A percentile compares a stretch with the other conserved stretches of the same genome.
Conservation (phyloP, 805 yeast genomes). For the Candida alai region DNA sequence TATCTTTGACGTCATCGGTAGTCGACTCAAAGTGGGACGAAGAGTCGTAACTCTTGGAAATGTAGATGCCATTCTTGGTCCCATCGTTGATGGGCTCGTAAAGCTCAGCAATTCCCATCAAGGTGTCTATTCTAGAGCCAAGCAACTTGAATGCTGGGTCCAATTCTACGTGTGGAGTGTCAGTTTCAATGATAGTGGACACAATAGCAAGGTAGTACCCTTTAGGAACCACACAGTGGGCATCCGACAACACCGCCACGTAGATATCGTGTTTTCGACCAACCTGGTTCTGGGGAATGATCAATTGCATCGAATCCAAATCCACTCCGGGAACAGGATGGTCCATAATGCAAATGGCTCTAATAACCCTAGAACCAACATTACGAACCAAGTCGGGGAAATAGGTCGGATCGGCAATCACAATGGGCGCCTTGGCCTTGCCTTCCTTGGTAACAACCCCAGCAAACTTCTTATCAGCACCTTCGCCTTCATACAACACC, state of each 20-base stretch:
- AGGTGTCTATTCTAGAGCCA: constrained; percentile 74
- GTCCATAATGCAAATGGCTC: constrained; percentile 85
- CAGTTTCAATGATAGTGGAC: constrained; percentile 92
- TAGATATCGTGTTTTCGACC: constrained; percentile 92
- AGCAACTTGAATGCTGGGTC: constrained; percentile 91
- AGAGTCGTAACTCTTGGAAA: constrained; percentile 90
- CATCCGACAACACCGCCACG: constrained; percentile 82
- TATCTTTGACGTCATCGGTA: constrained; percentile 94
- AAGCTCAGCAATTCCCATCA: constrained; percentile 91
- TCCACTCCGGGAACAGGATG: constrained; percentile 87
- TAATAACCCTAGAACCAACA: constrained; percentile 70
- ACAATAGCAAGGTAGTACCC: constrained; percentile 91
- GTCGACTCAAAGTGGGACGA: constrained; percentile 93
- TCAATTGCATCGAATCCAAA: constrained; percentile 87
- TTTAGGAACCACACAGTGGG: constrained; percentile 85
- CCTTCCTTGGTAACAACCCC: constrained; percentile 94
- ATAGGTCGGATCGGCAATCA: constrained; percentile 96
- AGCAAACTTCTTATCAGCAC: constrained; percentile 48
- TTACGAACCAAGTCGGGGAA: constrained; percentile 79
- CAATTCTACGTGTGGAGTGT: constrained; percentile 84
- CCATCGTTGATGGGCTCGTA: constrained; percentile 89
- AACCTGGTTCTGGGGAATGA: constrained; percentile 95
- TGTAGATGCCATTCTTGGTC: constrained; percentile 66
- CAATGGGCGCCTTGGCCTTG: constrained; percentile 84
- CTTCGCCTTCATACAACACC: constrained; percentile 65